These are phyloP conservation scores for Quillaja saponaria DNA, from an alignment of 306 rosid genomes.

Conservation along the genomic window DNA sequence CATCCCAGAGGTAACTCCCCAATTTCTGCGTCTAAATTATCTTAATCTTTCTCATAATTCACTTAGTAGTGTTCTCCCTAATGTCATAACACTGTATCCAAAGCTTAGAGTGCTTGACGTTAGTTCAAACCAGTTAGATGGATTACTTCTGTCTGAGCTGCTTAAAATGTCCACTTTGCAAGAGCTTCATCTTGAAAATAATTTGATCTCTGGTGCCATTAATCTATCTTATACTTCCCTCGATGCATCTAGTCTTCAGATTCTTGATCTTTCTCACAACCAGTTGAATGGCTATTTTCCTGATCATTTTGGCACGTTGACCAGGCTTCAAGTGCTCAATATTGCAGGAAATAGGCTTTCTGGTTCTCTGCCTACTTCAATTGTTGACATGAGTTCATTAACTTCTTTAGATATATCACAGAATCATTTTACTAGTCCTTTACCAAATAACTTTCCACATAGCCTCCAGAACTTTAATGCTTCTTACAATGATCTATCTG, in stretches of 20 bases:
- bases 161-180: slow-evolving; percentile 70
- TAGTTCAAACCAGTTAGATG: slow-evolving; percentile 77
- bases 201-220: slow-evolving; percentile 63
- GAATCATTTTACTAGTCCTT: slow-evolving; percentile 84
- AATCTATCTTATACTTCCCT: slow-evolving; percentile 54
- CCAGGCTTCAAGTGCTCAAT: slow-evolving; percentile 59
- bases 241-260: slow-evolving; percentile 62
- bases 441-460: slow-evolving; percentile 67
- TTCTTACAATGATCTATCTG: slow-evolving; percentile 82
- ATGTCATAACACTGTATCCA: slow-evolving; percentile 70
- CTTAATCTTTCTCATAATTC: slow-evolving; percentile 77
- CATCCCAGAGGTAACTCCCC: slow-evolving; percentile 81
- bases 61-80: slow-evolving; percentile 63
- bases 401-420: slow-evolving; percentile 67
- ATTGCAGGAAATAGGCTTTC: slow-evolving; percentile 87
- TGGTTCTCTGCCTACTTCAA: slow-evolving; percentile 87
- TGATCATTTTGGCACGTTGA: slow-evolving; percentile 63
- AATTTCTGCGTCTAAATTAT: slow-evolving; percentile 74
- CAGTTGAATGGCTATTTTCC: slow-evolving; percentile 81
- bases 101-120: slow-evolving; percentile 84
- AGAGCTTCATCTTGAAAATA: slow-evolving; percentile 77
- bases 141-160: slow-evolving; percentile 55
- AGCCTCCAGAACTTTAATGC: slow-evolving; percentile 68
- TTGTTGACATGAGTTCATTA: slow-evolving; percentile 60
- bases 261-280: slow-evolving; percentile 86